Evolutionary conservation across 1,139 yeast genomes (phyloP), one percentile per base, ranked within the genome.

Genomic region (Debaryomyces robertsiae): DNA sequence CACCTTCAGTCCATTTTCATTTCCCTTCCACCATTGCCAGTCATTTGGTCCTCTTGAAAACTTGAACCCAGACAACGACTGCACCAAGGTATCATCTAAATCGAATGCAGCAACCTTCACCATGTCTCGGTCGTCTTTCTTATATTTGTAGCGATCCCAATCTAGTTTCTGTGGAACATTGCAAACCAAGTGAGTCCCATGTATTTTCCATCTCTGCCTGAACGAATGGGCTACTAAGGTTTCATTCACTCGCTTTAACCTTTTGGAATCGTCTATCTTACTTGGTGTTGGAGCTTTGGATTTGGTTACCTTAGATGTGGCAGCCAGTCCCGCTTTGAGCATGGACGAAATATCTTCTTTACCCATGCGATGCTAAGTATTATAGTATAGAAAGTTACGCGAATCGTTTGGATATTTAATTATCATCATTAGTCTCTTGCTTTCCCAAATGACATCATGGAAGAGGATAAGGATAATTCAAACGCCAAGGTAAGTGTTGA

Each of bases 61-160:
- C 36, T 67, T 75, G 13, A 55, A 41, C 1, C 84, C 85, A 0
- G 84, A 73, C 51, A 76, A 80, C 1, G 95, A 79, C 4, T 55
- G 55, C 0, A 84, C 74, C n/a, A 88, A 52, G 0, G 95, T 88
- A 1, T 77, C 80, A 61, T 88, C 96, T 37, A 88, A 64, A 57
- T 88, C 96, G 56, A 88, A 88, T 0, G 85, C 84, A 0, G 89
- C 88, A 1, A 85, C 57, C 45, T 69, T 71, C 9, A 67, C 45
- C n/a, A 27, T 30, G 2, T 38, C 36, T 3, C 19, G 19, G 9
- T 28, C 28, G 6, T 27, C 27, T 14, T 34, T 33, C 7, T 38
- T 23, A 17, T 32, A 29, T n/a, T 23, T 31, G 22, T 35, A 29
- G 9, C 16, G 28, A 16, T 35, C 15, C 24, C 39, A 39, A 16